Percentiles rank a stretch among this genome's conserved stretches.
Conservation (phyloP, 495 filamentous ascomycete species). For the Elaphomyces granulatus region DNA sequence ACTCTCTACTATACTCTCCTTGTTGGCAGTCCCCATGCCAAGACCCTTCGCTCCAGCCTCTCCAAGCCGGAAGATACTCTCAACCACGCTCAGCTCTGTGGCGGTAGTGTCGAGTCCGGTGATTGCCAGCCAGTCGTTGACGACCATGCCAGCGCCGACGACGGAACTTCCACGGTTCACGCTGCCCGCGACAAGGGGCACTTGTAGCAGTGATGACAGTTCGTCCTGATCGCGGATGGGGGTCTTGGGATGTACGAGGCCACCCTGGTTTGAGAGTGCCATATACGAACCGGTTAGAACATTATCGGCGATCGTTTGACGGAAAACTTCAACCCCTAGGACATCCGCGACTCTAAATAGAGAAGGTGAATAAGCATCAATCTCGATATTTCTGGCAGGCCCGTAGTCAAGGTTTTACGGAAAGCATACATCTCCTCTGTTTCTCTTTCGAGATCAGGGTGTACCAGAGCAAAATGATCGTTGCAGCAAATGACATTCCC, state of each 20-base stretch:
- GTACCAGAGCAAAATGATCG: constrained; percentile 90
- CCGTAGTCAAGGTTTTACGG: not conserved
- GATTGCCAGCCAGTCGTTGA: constrained; percentile 99
- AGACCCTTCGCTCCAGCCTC: constrained; percentile 42
- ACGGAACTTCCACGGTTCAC: constrained; percentile 86
- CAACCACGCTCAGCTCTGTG: constrained; percentile 88
- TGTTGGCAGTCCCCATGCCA: constrained; percentile 63
- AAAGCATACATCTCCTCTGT: constrained; percentile 62
- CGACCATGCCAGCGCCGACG: constrained; percentile 96
- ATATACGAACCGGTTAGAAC: constrained; percentile 94
- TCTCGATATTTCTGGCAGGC: no score
- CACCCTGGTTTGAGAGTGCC: constrained; percentile 89
- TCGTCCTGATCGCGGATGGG: constrained; percentile 95
- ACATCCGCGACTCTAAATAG: constrained; percentile 64
- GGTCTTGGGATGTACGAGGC: constrained; percentile 94
- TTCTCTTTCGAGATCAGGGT: constrained; percentile 94
- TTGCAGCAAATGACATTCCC: constrained; percentile 96
- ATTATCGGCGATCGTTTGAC: constrained; percentile 94
- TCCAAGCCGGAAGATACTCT: constrained; percentile 85
- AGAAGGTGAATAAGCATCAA: constrained; percentile 1
- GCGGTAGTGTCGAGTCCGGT: constrained; percentile 92
- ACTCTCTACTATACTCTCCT: constrained; percentile 96
- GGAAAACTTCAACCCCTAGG: constrained; percentile 94
- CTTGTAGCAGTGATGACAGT: constrained; percentile 82
- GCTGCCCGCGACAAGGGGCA: constrained; percentile 84